Conservation (phyloP, 83 land plant genomes). For the Larix sibirica region DNA sequence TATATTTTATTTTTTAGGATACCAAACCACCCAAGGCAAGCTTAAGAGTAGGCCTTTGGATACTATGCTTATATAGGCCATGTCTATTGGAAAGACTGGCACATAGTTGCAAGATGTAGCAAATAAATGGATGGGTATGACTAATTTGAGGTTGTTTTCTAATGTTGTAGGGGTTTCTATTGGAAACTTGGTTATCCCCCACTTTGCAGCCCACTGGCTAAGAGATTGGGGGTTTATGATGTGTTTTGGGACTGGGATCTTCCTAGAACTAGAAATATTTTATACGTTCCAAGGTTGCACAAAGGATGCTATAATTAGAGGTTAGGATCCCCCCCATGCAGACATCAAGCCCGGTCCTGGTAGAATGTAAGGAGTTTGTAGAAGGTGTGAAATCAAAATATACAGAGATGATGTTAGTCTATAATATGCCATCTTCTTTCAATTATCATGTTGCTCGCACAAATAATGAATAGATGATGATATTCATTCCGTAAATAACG, state of each 20-base stretch:
- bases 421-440: slow-evolving; percentile 89
- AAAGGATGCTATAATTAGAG: slow-evolving; percentile 48
- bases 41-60: slow-evolving; percentile 57
- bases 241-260: slow-evolving; percentile 77
- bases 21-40: slow-evolving; percentile 43
- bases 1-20: slow-evolving; percentile 77
- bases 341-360: slow-evolving; percentile 68
- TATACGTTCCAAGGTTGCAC: slow-evolving; percentile 57
- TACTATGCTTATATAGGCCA: slow-evolving; percentile 41
- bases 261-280: slow-evolving; percentile 62
- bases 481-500: slow-evolving; percentile 77
- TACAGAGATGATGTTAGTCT: slow-evolving; percentile 81
- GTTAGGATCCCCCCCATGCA: slow-evolving; percentile 60
- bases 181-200: slow-evolving; percentile 42
- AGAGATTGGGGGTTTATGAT: slow-evolving; percentile 43
- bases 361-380: slow-evolving; percentile 67
- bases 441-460: slow-evolving; percentile 91
- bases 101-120: slow-evolving; percentile 71
- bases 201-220: slow-evolving; percentile 56
- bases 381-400: slow-evolving; percentile 57
- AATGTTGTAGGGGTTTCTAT: slow-evolving; percentile 69
- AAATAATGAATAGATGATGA: slow-evolving; percentile 70
- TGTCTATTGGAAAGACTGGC: slow-evolving; percentile 62
- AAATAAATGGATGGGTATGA: slow-evolving; percentile 62
- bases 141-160: slow-evolving; percentile 60